Evolutionary conservation across 2,329 filamentous ascomycete species (phyloP).

Genomic region (Arthrobotrys sinensis): DNA sequence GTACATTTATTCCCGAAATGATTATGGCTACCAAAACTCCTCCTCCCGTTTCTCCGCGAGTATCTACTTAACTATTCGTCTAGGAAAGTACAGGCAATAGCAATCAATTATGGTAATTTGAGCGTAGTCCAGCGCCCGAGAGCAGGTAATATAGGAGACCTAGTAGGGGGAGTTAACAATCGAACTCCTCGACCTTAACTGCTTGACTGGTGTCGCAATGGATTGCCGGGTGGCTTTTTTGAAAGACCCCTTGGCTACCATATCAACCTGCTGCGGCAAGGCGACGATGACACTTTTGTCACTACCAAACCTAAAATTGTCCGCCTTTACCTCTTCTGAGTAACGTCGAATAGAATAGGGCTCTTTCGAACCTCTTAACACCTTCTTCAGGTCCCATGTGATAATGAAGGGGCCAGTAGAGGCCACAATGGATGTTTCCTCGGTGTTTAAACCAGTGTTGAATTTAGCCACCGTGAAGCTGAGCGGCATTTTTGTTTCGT

Average conservation of each 20-base stretch:
- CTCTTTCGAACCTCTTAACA: slow-evolving; percentile 83
- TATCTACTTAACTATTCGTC: background rate
- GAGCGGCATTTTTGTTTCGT: slow-evolving; percentile 90
- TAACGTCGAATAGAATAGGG: slow-evolving; percentile 98
- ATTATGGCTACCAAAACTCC: background rate
- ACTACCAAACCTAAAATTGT: slow-evolving; percentile 97
- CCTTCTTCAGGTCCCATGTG: slow-evolving; percentile 94
- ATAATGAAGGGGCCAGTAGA: slow-evolving; percentile 97
- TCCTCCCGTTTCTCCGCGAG: background rate
- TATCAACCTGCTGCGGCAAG: slow-evolving; percentile 96
- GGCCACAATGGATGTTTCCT: slow-evolving; percentile 95
- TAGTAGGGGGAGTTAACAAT: slow-evolving; percentile 64
- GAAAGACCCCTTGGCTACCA: slow-evolving; percentile 89
- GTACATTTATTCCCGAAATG: too few species aligned
- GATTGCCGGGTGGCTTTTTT: slow-evolving; percentile 93
- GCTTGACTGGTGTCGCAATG: slow-evolving; percentile 76
- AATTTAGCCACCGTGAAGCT: slow-evolving; percentile 93
- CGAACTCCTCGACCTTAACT: slow-evolving; percentile 60
- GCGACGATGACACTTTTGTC: slow-evolving; percentile 99
- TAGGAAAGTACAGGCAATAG: background rate
- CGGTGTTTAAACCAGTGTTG: slow-evolving; percentile 85
- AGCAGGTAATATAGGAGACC: background rate
- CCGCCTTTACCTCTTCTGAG: slow-evolving; percentile 93
- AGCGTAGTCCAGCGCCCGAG: background rate
- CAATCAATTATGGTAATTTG: background rate